phyloP scores from a whole-genome alignment of 2,329 filamentous ascomycete genomes.

The Hypoxylon sp. region DNA sequence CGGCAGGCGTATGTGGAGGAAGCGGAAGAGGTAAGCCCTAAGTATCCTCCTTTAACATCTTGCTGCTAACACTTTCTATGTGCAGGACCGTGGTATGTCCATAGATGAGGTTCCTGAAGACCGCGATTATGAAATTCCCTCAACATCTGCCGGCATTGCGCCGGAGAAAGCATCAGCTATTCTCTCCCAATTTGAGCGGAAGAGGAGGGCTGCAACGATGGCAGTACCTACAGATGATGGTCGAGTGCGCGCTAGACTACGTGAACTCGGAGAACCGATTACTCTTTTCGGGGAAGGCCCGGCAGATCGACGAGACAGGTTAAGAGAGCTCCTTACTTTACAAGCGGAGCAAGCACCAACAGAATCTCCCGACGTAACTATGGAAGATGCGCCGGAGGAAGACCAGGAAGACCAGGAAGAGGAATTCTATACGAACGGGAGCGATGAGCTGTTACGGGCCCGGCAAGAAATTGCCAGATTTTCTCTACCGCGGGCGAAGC shows the following conservation, averaged over 20 bases:
- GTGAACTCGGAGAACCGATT: conserved; percentile 92
- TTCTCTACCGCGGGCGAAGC: conserved; percentile 86
- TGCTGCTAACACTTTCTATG: conserved; percentile 46
- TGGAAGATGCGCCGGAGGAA: conserved; percentile 73
- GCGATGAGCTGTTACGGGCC: conserved; percentile 79
- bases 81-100: conserved; percentile 53
- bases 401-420: conserved; percentile 84
- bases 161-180: conserved; percentile 89
- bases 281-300: conserved; percentile 95
- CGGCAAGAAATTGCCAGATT: conserved; percentile 85
- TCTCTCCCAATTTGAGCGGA: conserved; percentile 89
- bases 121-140: conserved; percentile 86
- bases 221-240: conserved; percentile 95
- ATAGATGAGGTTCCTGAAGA: conserved; percentile 69
- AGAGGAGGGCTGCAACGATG: conserved; percentile 88
- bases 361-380: conserved; percentile 71
- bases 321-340: conserved; percentile 84
- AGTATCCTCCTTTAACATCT: conserved; percentile 40
- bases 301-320: conserved; percentile 85
- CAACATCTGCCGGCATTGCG: conserved; percentile 74
- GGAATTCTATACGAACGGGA: conserved; percentile 94
- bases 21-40: conserved; percentile 73
- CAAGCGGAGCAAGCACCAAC: conserved; percentile 73
- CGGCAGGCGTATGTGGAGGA: conserved; percentile 96
- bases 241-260: conserved; percentile 83